Percentiles rank a stretch among this genome's conserved stretches.
phyloP scores from a whole-genome alignment of 2,329 filamentous ascomycete genomes.

The Aureobasidium pullulans region DNA sequence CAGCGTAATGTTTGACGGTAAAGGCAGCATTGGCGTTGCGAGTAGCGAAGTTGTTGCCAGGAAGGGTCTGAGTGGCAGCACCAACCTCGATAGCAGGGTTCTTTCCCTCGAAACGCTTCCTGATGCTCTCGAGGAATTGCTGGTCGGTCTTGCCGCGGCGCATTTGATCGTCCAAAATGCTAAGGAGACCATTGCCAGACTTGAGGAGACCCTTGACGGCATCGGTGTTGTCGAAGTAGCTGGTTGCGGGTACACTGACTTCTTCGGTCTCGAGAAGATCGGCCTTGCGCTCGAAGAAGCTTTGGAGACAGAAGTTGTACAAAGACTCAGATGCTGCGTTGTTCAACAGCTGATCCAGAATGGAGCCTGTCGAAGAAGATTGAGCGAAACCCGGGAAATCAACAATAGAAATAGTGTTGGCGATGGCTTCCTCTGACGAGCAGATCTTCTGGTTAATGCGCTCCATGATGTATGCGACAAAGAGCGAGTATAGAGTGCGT shows the following conservation, averaged over 20 bases:
- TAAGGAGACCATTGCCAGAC: slow-evolving; percentile 82
- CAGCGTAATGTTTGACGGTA: slow-evolving; percentile 90
- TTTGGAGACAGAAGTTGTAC: slow-evolving; percentile 89
- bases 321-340: slow-evolving; percentile 89
- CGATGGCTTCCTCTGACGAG: slow-evolving; percentile 77
- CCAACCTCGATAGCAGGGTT: slow-evolving; percentile 82
- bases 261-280: slow-evolving; percentile 93
- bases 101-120: slow-evolving; percentile 90
- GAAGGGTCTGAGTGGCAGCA: slow-evolving; percentile 65
- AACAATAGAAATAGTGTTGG: slow-evolving; percentile 88
- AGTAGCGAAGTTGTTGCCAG: slow-evolving; percentile 83
- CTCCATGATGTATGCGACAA: slow-evolving; percentile 92
- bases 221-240: slow-evolving; percentile 97
- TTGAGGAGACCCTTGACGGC: slow-evolving; percentile 88
- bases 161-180: slow-evolving; percentile 94
- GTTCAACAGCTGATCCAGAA: slow-evolving; percentile 85
- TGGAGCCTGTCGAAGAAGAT: slow-evolving; percentile 71
- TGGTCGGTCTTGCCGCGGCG: slow-evolving; percentile 79
- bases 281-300: slow-evolving; percentile 91
- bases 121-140: slow-evolving; percentile 82
- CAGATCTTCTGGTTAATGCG: slow-evolving; percentile 84
- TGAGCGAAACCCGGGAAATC: slow-evolving; percentile 96
- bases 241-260: slow-evolving; percentile 79
- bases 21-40: slow-evolving; percentile 75
- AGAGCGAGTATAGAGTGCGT: slow-evolving; percentile 82